Base-by-base conservation (phyloP, 176 grass and related monocot genomes). In the Cenchrus fungigraminus region DNA sequence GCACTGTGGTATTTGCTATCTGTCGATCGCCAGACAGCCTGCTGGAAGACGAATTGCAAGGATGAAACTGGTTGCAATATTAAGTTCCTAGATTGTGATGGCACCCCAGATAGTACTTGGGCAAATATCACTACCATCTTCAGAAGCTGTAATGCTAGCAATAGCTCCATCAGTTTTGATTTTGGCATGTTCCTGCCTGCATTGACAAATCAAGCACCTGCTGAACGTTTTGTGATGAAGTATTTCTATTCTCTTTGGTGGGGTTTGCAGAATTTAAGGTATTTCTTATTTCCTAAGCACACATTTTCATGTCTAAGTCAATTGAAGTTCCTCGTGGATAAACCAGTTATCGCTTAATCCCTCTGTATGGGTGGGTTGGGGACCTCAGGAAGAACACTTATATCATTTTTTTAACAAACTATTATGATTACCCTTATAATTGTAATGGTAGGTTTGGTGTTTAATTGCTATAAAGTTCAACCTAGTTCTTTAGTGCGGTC, bases 231-330 rank as follows among this genome's bases (percentile, higher is more conserved):
- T 73, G 81, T 91, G 9, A 90, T 74, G 68, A 99, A 99, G 84
- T 99, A 92, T 67, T 96, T 99, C 55, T 99, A 92, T 92, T 99
- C 91, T 16, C 90, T 99, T 73, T 99, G 97, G 97, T 99, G 97
- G 97, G 97, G 97, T 69, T 90, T 99, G 60, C 97, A 99, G 71
- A 99, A 96, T 88, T 73, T 99, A 40, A 99, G 97, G 97, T 99
- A 96, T 79, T 63, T 53, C 66, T n/a, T 76, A 67, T 79, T 63
- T 59, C 60, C n/a, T 76, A 67, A 59, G 8, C 9, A 14, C 11
- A 2, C 50, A 67, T 73, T 61, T 73, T 67, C 12, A 20, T 83
- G 67, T 52, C 3, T 12, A 73, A 51, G 12, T 34, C 12, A 43
- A 42, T 9, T 78, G 72, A 37, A 51, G 4, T 31, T 3, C 74